Percentiles rank a stretch among this genome's conserved stretches.
These are phyloP conservation scores for Dicorynia guianensis DNA, from an alignment of 306 rosid species.

Conservation along the genomic window DNA sequence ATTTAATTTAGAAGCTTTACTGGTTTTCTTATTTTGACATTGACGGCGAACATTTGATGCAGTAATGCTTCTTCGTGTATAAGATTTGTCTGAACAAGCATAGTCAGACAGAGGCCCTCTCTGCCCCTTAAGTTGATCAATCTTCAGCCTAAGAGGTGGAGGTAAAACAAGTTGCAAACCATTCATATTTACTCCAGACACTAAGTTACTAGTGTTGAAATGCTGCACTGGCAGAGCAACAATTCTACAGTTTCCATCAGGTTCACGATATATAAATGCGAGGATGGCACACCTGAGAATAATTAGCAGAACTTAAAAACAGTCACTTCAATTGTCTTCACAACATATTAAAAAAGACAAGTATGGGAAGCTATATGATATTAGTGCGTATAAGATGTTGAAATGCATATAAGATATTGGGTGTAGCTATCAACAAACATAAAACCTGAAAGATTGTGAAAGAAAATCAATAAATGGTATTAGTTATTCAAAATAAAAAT, in stretches of 20 bases:
- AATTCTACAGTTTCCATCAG: conserved; percentile 67
- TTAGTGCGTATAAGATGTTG: not conserved
- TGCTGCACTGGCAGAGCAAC: conserved; percentile 55
- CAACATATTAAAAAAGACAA: conserved; percentile 6
- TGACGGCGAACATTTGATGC: conserved; percentile 56
- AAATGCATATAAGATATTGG: not conserved
- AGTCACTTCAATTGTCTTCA: conserved; percentile 33
- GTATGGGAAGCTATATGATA: conserved; percentile 24
- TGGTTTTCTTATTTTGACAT: conserved; percentile 64
- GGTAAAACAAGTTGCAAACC: conserved; percentile 63
- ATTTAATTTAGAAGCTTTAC: conserved; percentile 57
- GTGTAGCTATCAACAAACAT: conserved; percentile 11
- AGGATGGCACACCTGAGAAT: conserved; percentile 63
- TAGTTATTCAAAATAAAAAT: conserved; percentile 11
- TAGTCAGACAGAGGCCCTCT: conserved; percentile 48
- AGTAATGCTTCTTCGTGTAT: conserved; percentile 45
- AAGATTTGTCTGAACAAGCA: conserved; percentile 53
- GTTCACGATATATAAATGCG: conserved; percentile 49
- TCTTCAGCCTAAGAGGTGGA: conserved; percentile 53
- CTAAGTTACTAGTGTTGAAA: conserved; percentile 48
- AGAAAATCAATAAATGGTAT: not conserved
- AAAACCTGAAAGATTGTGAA: conserved; percentile 22
- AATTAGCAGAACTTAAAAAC: conserved; percentile 31
- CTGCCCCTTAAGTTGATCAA: conserved; percentile 50
- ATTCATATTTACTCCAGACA: conserved; percentile 57